phyloP scores from a whole-genome alignment of 169 alveolate genomes.

The Plasmodium inui region DNA sequence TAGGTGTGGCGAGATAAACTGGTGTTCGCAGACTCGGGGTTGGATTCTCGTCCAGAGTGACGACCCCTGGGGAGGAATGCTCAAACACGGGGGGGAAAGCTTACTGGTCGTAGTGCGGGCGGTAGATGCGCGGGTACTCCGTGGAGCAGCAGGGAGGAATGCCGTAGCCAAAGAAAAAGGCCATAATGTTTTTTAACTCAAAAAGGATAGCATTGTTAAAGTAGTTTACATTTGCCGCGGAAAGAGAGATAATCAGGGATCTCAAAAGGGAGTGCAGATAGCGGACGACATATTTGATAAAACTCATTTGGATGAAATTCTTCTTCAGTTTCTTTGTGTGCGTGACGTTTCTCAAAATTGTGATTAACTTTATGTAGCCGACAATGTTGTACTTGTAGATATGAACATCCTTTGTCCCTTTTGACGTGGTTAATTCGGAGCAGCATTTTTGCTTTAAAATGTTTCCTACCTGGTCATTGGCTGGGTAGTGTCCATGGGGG shows the following conservation, averaged over 20 bases:
- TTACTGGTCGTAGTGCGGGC: constrained; percentile 58
- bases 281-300: constrained; percentile 32
- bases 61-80: neutral
- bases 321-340: constrained; percentile 50
- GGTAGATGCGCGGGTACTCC: constrained; percentile 1
- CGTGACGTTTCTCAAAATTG: constrained; percentile 2
- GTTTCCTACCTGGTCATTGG: neutral
- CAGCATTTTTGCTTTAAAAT: neutral
- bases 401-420: neutral
- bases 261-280: constrained; percentile 32
- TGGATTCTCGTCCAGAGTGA: neutral
- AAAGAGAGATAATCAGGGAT: constrained; percentile 23
- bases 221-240: constrained; percentile 33
- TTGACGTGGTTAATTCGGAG: neutral
- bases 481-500: neutral
- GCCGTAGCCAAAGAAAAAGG: constrained; percentile 69
- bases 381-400: constrained; percentile 45
- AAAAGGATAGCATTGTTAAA: constrained; percentile 41
- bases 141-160: constrained; percentile 57
- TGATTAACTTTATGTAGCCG: constrained; percentile 40
- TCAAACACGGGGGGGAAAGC: neutral
- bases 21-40: neutral
- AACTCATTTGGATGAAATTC: constrained; percentile 51
- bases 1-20: neutral
- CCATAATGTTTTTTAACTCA: constrained; percentile 42